Conservation (phyloP, 148 eudicot species). For the Rhododendron ferrugineum region DNA sequence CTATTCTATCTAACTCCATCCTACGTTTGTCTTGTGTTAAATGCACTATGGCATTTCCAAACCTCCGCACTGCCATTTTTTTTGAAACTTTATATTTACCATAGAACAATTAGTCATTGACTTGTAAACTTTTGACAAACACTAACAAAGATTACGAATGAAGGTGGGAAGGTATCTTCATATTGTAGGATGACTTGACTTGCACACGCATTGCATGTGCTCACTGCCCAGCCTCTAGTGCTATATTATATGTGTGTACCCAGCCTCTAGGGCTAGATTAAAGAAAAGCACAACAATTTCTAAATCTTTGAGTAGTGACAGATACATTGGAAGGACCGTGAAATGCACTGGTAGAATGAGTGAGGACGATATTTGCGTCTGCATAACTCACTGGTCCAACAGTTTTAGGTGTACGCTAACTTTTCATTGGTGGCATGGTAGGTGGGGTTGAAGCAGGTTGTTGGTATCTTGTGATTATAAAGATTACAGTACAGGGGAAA, state of each 20-base stretch:
- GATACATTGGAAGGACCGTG: background rate
- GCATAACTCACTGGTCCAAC: background rate
- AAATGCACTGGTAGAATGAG: background rate
- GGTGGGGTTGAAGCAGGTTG: background rate
- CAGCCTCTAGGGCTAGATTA: too few relatives aligned
- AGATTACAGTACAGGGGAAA: conserved; percentile 3
- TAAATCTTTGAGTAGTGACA: background rate
- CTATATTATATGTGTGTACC: background rate
- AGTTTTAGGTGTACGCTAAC: background rate
- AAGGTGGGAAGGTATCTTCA: too few relatives aligned
- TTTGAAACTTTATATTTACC: too few relatives aligned
- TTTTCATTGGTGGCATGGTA: background rate
- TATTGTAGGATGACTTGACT: too few relatives aligned
- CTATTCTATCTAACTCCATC: too few relatives aligned
- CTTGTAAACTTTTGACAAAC: too few relatives aligned
- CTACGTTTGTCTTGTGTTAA: background rate
- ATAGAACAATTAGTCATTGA: too few relatives aligned
- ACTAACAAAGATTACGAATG: too few relatives aligned
- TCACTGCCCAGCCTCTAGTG: background rate
- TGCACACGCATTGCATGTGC: too few relatives aligned
- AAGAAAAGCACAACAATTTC: background rate
- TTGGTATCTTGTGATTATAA: background rate
- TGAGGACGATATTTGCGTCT: background rate
- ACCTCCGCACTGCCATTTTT: background rate
- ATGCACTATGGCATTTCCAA: background rate